Evolutionary conservation across 2,329 filamentous ascomycete species (phyloP).

Genomic region (Rutstroemia sp.): DNA sequence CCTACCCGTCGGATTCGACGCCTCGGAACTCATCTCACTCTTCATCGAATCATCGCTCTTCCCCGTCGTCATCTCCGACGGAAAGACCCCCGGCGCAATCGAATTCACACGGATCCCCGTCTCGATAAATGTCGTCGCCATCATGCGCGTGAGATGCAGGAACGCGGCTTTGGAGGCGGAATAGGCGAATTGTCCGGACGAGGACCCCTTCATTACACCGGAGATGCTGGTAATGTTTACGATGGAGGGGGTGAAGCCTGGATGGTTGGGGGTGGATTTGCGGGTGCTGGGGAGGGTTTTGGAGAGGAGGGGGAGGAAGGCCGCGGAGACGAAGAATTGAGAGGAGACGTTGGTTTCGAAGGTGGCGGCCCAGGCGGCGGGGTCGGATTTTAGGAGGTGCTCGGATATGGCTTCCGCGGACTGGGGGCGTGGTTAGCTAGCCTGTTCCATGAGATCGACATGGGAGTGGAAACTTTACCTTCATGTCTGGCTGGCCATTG

Average conservation of each 20-base stretch:
- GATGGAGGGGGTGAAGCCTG: constrained; percentile 15
- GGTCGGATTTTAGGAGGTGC: constrained; percentile 41
- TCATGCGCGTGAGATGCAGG: constrained; percentile 36
- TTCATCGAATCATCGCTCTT: constrained; percentile 41
- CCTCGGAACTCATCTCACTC: constrained; percentile 8
- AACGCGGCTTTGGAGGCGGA: constrained; percentile 39
- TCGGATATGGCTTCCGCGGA: constrained; percentile 39
- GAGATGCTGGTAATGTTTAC: constrained; percentile 13
- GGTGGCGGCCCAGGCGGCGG: constrained; percentile 55
- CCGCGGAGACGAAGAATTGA: constrained; percentile 55
- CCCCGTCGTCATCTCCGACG: constrained; percentile 40
- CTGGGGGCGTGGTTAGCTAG: constrained; percentile 1
- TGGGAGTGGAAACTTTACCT: constrained; percentile 18
- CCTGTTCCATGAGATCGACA: neutral
- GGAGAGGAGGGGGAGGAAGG: constrained; percentile 48
- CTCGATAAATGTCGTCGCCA: constrained; percentile 41
- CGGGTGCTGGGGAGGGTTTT: constrained; percentile 25
- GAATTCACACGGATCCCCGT: constrained; percentile 49
- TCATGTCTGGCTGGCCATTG: constrained; percentile 40
- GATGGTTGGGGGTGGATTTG: constrained; percentile 35
- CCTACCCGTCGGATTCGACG: constrained; percentile 38
- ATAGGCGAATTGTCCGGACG: constrained; percentile 16
- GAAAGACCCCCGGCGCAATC: constrained; percentile 44
- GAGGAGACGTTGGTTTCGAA: constrained; percentile 69
- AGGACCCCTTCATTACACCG: constrained; percentile 15